Evolutionary conservation across 371 early-diverging fungal species (phyloP).

Genomic region (Apophysomyces sp.): DNA sequence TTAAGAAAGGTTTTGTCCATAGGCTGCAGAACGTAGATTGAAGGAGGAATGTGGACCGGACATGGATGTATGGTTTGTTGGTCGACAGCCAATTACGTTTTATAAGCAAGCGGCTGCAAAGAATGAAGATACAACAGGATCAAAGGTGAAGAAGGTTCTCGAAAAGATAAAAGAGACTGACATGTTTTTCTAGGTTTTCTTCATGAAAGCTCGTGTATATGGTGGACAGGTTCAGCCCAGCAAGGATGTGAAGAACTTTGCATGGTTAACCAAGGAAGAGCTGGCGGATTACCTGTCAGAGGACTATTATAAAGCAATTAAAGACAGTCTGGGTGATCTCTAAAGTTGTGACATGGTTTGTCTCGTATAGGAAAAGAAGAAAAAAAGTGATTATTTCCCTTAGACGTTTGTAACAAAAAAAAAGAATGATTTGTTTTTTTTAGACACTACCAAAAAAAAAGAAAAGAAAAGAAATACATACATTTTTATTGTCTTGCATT

Average conservation of each 20-base stretch:
- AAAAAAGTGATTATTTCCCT: constrained; percentile 19
- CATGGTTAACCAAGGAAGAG: constrained; percentile 91
- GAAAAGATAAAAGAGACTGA: neutral
- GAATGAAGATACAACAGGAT: constrained; percentile 24
- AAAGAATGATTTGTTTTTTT: neutral
- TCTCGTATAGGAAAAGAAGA: neutral
- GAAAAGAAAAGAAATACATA: too few relatives aligned
- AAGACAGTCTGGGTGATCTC: constrained; percentile 73
- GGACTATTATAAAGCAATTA: constrained; percentile 73
- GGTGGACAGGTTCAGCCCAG: constrained; percentile 72
- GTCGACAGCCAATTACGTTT: constrained; percentile 78
- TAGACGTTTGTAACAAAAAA: constrained; percentile 8
- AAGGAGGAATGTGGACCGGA: constrained; percentile 70
- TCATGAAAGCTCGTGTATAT: constrained; percentile 85
- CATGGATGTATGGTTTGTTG: constrained; percentile 89
- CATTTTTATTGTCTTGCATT: too few relatives aligned
- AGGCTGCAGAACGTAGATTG: constrained; percentile 75
- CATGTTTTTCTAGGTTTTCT: constrained; percentile 58
- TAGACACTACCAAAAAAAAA: neutral
- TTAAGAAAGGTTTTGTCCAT: constrained; percentile 1
- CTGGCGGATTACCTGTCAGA: constrained; percentile 61
- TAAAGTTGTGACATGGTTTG: constrained; percentile 21
- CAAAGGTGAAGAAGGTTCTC: constrained; percentile 24
- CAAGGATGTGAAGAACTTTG: constrained; percentile 67
- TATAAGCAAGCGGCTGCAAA: constrained; percentile 50